A percentile compares a stretch with the other conserved stretches of the same genome.
Conservation (phyloP, 2,329 filamentous ascomycete species). For the Ophiostoma himal-ulmi region DNA sequence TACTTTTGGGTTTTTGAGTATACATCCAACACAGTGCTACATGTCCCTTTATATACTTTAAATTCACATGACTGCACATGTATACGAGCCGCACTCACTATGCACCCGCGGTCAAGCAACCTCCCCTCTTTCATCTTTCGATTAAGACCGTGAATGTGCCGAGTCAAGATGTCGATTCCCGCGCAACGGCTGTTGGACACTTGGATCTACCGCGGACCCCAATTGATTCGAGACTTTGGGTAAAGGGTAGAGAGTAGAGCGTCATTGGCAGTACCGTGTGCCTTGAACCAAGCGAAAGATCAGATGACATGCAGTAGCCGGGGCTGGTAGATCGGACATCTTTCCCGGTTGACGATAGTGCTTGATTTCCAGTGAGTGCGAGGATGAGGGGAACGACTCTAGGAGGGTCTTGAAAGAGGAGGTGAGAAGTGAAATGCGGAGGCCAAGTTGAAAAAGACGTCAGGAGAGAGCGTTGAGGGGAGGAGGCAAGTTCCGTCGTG, state of each 20-base stretch:
- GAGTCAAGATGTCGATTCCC: not conserved
- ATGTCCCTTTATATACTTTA: not conserved
- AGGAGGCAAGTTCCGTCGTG: slow-evolving; percentile 1
- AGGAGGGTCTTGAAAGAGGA: not conserved
- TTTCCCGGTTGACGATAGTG: slow-evolving; percentile 1
- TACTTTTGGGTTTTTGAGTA: not conserved
- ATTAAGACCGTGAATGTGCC: not conserved
- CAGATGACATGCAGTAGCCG: not conserved
- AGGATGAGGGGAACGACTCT: not conserved
- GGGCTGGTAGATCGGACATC: not conserved
- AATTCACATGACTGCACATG: not conserved
- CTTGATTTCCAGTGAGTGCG: not conserved
- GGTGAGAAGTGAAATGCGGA: not conserved
- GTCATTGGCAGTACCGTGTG: not conserved
- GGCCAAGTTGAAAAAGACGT: not conserved
- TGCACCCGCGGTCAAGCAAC: not conserved
- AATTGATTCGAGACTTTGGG: not conserved
- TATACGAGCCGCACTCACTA: not conserved
- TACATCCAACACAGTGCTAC: not conserved
- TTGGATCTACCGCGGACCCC: not conserved
- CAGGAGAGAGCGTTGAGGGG: not conserved
- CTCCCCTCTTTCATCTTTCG: not conserved
- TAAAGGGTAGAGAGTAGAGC: no score
- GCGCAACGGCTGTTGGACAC: not conserved
- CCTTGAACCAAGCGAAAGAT: not conserved